Conservation (phyloP, 1,139 yeast species). For the Candida sp. region DNA sequence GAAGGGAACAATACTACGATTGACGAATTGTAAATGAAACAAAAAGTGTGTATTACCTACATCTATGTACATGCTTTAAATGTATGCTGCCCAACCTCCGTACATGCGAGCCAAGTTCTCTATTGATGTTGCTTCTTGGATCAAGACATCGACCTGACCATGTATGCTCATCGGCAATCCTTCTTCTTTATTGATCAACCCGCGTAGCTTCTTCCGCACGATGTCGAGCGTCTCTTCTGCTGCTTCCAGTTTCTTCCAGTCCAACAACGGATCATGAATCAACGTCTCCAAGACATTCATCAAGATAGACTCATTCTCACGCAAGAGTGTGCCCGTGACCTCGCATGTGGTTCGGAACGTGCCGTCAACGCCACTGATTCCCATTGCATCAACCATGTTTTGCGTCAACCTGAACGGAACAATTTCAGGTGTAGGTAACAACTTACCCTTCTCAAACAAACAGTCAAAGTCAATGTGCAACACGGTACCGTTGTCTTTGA, state of each 20-base stretch:
- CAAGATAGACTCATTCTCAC: slow-evolving; percentile 84
- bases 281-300: slow-evolving; percentile 94
- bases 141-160: slow-evolving; percentile 91
- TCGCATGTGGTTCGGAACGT: slow-evolving; percentile 86
- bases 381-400: slow-evolving; percentile 91
- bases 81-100: slow-evolving; percentile 90
- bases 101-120: slow-evolving; percentile 86
- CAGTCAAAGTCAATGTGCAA: slow-evolving; percentile 98
- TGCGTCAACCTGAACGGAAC: slow-evolving; percentile 94
- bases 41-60: background rate
- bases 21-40: background rate
- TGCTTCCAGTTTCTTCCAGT: slow-evolving; percentile 61
- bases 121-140: slow-evolving; percentile 79
- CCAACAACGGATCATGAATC: slow-evolving; percentile 89
- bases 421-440: slow-evolving; percentile 80
- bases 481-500: slow-evolving; percentile 76
- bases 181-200: slow-evolving; percentile 76
- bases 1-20: background rate
- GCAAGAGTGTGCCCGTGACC: slow-evolving; percentile 72
- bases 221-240: slow-evolving; percentile 76
- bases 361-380: slow-evolving; percentile 91
- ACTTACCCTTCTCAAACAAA: slow-evolving; percentile 83
- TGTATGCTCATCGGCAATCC: slow-evolving; percentile 88
- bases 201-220: slow-evolving; percentile 82
- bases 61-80: slow-evolving; percentile 17